Base-by-base conservation (phyloP, 2,329 filamentous ascomycete genomes). In the Stachybotrys chartarum region DNA sequence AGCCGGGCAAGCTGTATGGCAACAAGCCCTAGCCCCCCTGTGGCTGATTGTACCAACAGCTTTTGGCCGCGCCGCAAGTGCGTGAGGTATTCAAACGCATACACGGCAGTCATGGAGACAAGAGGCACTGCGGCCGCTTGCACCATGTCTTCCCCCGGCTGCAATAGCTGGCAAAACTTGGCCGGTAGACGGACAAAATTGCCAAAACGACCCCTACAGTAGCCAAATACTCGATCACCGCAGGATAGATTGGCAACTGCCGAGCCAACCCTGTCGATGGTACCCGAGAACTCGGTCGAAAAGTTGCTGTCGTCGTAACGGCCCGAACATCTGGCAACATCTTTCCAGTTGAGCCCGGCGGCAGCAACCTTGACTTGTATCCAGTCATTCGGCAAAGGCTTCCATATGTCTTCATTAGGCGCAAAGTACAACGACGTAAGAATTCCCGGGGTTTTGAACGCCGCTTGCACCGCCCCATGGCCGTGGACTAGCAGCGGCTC, bases 31-130 rank as follows among this genome's bases (percentile, higher is more conserved):
- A 68, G 61, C 7, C 65, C 65, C 10, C 68, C 68, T 2, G 61
- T 56, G 7, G 63, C 68, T 2, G 62, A 55, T 48, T 71, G 68
- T 30, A 71, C 65, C 1, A 72, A 64, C 1, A 72, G 59, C 4
- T 52, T 58, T 48, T 70, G 68, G 14, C 69, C 70, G 1, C 64
- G 61, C 10, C 60, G 53, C 1, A 78, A 61, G 1, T 68, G 60
- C 2, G 55, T 57, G 11, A 60, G 42, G 6, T 60, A 53, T 7
- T 58, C 35, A 1, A 63, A 44, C 1, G 54, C 54, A 48, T 63
- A 58, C 45, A 58, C 59, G 3, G 57, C 59, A 2, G 61, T 63
- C 32, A 55, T 50, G 47, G 51, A 59, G n/a, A 57, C 56, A 7
- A 62, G 53, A 1, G 57, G 57, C 1, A 61, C 53, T n/a, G 57